Conservation (phyloP, 106 monocot genomes). For the Amphibolis antarctica region DNA sequence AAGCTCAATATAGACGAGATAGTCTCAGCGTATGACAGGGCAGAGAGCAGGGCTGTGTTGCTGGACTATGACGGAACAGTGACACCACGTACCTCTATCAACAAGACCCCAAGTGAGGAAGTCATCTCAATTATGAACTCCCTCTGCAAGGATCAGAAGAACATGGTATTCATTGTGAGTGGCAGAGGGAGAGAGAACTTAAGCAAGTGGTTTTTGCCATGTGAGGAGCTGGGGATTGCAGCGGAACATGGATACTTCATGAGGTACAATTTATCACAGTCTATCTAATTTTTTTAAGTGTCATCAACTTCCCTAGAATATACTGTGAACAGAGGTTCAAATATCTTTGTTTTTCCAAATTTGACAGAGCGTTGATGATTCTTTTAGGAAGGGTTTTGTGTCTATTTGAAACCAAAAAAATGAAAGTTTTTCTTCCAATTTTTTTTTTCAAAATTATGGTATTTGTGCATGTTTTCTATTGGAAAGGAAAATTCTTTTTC, state of each 20-base stretch:
- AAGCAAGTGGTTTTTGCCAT: conserved; percentile 12
- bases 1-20: conserved; percentile 17
- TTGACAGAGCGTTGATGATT: no score
- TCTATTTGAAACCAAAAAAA: no score
- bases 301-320: no score
- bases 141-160: conserved; percentile 9
- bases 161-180: conserved; percentile 20
- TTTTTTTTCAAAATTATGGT: no score
- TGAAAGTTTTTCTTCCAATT: background rate
- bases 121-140: conserved; percentile 9
- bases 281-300: no score
- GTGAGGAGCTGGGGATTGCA: conserved; percentile 18
- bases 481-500: no score
- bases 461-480: no score
- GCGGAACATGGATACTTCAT: conserved; percentile 26
- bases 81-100: conserved; percentile 11
- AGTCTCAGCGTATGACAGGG: conserved; percentile 12
- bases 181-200: conserved; percentile 9
- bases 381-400: no score
- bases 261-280: conserved; percentile 15
- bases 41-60: conserved; percentile 11
- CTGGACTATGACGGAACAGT: conserved; percentile 26
- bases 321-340: no score
- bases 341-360: no score
- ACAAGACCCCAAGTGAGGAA: conserved; percentile 16